Evolutionary conservation across 768 basidiomycete genomes (phyloP).

Genomic region (Lactifluus subvellereus): DNA sequence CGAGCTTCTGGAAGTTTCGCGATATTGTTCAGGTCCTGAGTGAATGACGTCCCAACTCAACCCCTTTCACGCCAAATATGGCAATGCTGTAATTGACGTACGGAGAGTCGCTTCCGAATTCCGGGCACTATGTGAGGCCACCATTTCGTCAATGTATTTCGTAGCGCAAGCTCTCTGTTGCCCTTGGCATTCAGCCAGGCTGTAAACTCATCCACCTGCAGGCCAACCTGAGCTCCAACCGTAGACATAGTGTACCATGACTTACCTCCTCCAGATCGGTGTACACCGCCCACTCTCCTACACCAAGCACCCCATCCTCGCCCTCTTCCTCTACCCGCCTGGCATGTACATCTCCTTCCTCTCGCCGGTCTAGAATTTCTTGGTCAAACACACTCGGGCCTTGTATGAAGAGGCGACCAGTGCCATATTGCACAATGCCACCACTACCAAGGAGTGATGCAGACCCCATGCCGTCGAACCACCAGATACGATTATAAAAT

Average conservation of each 20-base stretch:
- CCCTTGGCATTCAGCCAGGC: constrained; percentile 93
- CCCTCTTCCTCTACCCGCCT: constrained; percentile 77
- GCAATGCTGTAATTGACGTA: constrained; percentile 36
- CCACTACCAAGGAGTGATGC: constrained; percentile 74
- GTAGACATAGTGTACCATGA: constrained; percentile 2
- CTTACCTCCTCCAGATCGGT: constrained; percentile 82
- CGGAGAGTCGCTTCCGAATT: constrained; percentile 66
- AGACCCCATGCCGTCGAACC: constrained; percentile 95
- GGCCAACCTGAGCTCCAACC: neutral
- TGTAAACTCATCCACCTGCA: constrained; percentile 74
- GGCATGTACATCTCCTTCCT: constrained; percentile 47
- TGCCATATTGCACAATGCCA: constrained; percentile 75
- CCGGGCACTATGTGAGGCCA: constrained; percentile 79
- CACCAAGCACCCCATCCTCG: constrained; percentile 58
- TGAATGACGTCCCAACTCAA: neutral
- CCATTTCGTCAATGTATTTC: constrained; percentile 74
- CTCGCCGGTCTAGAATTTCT: constrained; percentile 59
- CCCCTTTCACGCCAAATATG: constrained; percentile 6
- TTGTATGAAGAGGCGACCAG: constrained; percentile 88
- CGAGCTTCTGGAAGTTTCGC: constrained; percentile 74
- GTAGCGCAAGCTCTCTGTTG: constrained; percentile 76
- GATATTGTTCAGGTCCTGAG: constrained; percentile 61
- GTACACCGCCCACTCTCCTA: constrained; percentile 90
- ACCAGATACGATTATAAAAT: constrained; percentile 95
- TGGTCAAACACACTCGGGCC: constrained; percentile 82